phyloP scores from a whole-genome alignment of 192 early-diverging fungal species.

The Backusella westeae region DNA sequence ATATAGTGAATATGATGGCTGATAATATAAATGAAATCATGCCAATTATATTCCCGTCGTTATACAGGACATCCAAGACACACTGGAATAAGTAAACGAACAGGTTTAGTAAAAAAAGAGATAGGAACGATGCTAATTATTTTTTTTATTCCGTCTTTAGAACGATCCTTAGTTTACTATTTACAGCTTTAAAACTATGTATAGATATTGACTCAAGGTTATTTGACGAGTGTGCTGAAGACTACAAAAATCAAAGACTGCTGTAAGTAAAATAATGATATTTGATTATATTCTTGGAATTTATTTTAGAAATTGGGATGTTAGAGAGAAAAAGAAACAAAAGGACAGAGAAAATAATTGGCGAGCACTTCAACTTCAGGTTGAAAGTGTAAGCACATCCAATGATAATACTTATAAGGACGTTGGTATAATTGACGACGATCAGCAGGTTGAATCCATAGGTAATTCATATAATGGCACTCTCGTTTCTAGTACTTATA shows the following conservation, averaged over 20 bases:
- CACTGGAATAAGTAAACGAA: conserved; percentile 80
- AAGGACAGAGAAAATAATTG: conserved; percentile 82
- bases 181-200: conserved; percentile 88
- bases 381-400: conserved; percentile 20
- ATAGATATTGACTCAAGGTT: conserved; percentile 85
- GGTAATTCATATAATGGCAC: not conserved
- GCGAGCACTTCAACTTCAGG: conserved; percentile 63
- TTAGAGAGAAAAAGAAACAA: conserved; percentile 77
- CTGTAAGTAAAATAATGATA: conserved; percentile 18
- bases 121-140: not conserved
- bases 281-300: not conserved
- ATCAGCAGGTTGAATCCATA: not conserved
- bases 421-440: not conserved
- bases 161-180: conserved; percentile 87
- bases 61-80: conserved; percentile 84
- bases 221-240: conserved; percentile 84
- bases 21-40: conserved; percentile 81
- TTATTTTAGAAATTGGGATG: not conserved
- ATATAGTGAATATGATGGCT: conserved; percentile 82
- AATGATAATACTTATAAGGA: not conserved
- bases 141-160: conserved; percentile 24
- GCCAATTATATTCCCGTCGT: conserved; percentile 83
- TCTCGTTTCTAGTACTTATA: not conserved
- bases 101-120: not conserved
- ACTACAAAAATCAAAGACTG: conserved; percentile 81